Conservation (phyloP, 2,329 filamentous ascomycete species). For the Lachnellula subtilissima region DNA sequence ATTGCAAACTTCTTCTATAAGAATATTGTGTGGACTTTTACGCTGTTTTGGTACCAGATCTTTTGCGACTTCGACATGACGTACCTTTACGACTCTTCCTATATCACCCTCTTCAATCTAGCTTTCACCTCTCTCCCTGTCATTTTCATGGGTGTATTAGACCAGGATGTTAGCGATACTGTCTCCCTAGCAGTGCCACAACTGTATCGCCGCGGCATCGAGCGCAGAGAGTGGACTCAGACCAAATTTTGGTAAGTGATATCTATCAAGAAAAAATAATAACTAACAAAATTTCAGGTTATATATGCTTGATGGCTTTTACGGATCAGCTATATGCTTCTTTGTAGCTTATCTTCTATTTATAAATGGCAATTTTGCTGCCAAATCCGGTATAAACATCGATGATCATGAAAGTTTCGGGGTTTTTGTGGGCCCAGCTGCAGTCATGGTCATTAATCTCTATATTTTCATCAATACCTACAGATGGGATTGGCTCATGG, state of each 20-base stretch:
- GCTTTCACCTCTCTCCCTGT: constrained; percentile 94
- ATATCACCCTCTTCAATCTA: constrained; percentile 94
- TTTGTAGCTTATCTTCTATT: constrained; percentile 88
- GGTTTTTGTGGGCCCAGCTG: constrained; percentile 77
- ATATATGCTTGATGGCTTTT: constrained; percentile 92
- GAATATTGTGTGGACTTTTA: constrained; percentile 97
- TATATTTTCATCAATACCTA: constrained; percentile 97
- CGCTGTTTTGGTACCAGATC: constrained; percentile 96
- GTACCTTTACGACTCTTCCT: constrained; percentile 96
- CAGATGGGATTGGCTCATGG: constrained; percentile 95
- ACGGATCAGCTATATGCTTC: constrained; percentile 90
- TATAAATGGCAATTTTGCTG: constrained; percentile 61
- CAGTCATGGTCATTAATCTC: constrained; percentile 82
- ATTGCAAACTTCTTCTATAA: constrained; percentile 99
- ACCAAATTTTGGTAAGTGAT: constrained; percentile 82
- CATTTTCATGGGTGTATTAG: constrained; percentile 91
- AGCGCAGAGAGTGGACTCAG: constrained; percentile 94
- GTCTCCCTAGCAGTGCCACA: constrained; percentile 93
- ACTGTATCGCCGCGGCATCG: constrained; percentile 90
- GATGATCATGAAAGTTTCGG: constrained; percentile 80
- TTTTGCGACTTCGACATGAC: constrained; percentile 95
- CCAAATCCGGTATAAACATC: constrained; percentile 68
- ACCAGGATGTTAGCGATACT: constrained; percentile 92
- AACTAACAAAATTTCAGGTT: constrained; percentile 49
- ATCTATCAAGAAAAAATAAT: constrained; percentile 13